Conservation (phyloP, 176 grass and related monocot species). For the Raddia guianensis region DNA sequence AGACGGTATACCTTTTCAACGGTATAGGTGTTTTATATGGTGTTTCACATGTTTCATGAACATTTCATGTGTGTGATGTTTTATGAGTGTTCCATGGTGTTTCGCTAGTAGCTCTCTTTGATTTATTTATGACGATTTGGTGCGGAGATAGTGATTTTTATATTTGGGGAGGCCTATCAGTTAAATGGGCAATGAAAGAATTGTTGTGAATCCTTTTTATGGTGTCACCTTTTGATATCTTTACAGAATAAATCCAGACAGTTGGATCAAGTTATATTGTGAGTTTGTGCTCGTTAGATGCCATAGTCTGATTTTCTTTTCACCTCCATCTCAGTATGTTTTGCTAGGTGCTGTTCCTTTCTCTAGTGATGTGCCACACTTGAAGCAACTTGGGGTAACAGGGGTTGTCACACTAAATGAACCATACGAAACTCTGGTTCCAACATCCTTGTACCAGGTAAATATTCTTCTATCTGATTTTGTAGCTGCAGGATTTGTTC, state of each 20-base stretch:
- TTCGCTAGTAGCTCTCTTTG: not conserved
- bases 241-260: not conserved
- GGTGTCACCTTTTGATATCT: not conserved
- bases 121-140: not conserved
- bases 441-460: constrained; percentile 72
- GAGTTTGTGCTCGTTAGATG: not conserved
- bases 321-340: constrained; percentile 52
- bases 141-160: not conserved
- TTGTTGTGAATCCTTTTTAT: not conserved
- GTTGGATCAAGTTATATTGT: not conserved
- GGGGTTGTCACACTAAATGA: constrained; percentile 81
- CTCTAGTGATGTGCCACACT: constrained; percentile 64
- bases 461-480: constrained; percentile 20
- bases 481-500: constrained; percentile 2
- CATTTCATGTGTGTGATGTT: no score
- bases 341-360: constrained; percentile 83
- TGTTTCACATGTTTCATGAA: no score
- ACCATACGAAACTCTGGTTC: constrained; percentile 78
- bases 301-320: constrained; percentile 2
- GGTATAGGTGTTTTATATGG: no score
- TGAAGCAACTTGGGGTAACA: constrained; percentile 64
- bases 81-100: no score
- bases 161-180: not conserved
- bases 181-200: not conserved
- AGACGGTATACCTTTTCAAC: no score